A percentile compares a stretch with the other conserved stretches of the same genome.
Conservation (phyloP, 306 rosid genomes). For the Carpinus viminea region DNA sequence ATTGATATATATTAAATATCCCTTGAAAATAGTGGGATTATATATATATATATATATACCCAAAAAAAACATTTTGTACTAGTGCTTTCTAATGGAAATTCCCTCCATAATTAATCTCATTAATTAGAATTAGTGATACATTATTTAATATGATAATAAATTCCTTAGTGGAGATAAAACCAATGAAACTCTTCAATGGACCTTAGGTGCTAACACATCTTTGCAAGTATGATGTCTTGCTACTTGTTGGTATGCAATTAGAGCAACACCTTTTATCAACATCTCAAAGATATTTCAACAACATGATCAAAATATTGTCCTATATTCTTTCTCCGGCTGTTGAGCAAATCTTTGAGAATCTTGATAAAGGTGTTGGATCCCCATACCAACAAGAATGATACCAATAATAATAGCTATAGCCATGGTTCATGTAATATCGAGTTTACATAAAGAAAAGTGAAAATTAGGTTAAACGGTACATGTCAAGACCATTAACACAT, state of each 20-base stretch:
- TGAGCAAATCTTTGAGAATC: too few relatives aligned
- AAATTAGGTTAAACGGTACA: too few relatives aligned
- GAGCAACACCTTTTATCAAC: constrained; percentile 98
- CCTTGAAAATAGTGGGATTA: too few relatives aligned
- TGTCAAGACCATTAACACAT: too few relatives aligned
- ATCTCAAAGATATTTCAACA: constrained; percentile 93
- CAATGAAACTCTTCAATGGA: not conserved
- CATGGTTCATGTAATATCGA: too few relatives aligned
- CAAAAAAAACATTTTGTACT: constrained; percentile 47
- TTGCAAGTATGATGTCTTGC: constrained; percentile 89
- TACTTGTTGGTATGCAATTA: constrained; percentile 95
- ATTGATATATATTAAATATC: too few relatives aligned
- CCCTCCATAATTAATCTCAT: constrained; percentile 5
- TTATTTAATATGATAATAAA: not conserved
- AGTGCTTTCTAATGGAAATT: constrained; percentile 10
- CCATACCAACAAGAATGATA: too few relatives aligned
- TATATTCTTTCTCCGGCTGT: too few relatives aligned
- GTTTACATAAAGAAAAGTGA: too few relatives aligned
- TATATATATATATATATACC: too few relatives aligned
- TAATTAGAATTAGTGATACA: not conserved
- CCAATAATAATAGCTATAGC: too few relatives aligned
- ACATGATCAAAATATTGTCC: constrained; percentile 79
- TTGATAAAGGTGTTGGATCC: too few relatives aligned
- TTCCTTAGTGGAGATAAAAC: constrained; percentile 19
- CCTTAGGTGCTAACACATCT: constrained; percentile 1